These are phyloP conservation scores for Favolaschia claudopus DNA, from an alignment of 768 basidiomycete species.

Conservation along the genomic window DNA sequence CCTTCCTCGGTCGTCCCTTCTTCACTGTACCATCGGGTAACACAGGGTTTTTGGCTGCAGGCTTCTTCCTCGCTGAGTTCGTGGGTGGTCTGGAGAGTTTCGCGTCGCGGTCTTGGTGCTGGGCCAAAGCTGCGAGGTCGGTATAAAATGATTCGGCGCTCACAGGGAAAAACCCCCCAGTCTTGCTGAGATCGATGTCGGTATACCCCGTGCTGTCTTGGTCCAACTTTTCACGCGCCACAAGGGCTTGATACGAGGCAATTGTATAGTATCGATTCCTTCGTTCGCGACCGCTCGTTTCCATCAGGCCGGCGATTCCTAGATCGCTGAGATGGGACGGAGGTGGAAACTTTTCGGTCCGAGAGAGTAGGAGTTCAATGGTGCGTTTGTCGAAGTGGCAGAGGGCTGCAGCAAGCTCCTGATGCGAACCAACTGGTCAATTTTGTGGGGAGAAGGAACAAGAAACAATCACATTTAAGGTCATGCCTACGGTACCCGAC, in stretches of 20 bases:
- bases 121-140: slow-evolving; percentile 46
- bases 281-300: slow-evolving; percentile 85
- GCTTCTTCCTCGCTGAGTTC: slow-evolving; percentile 41
- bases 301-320: slow-evolving; percentile 74
- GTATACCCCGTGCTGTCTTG: slow-evolving; percentile 50
- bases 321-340: slow-evolving; percentile 80
- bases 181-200: slow-evolving; percentile 54
- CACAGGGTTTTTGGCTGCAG: slow-evolving; percentile 57
- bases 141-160: slow-evolving; percentile 64
- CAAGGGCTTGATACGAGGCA: slow-evolving; percentile 68
- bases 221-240: slow-evolving; percentile 72
- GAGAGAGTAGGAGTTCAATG: slow-evolving; percentile 79
- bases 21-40: slow-evolving; percentile 61
- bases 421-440: not conserved
- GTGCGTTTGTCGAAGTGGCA: slow-evolving; percentile 82
- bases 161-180: slow-evolving; percentile 61
- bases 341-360: slow-evolving; percentile 67
- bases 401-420: slow-evolving; percentile 72
- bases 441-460: slow-evolving; percentile 4
- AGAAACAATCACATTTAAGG: slow-evolving; percentile 60
- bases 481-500: slow-evolving; percentile 73
- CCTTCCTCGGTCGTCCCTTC: slow-evolving; percentile 64
- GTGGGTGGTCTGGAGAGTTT: slow-evolving; percentile 10
- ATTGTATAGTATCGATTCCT: slow-evolving; percentile 86
- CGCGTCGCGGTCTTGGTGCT: slow-evolving; percentile 51